Percentiles rank a stretch among this genome's conserved stretches.
Conservation (phyloP, 306 rosid species). For the Rosa rugosa region DNA sequence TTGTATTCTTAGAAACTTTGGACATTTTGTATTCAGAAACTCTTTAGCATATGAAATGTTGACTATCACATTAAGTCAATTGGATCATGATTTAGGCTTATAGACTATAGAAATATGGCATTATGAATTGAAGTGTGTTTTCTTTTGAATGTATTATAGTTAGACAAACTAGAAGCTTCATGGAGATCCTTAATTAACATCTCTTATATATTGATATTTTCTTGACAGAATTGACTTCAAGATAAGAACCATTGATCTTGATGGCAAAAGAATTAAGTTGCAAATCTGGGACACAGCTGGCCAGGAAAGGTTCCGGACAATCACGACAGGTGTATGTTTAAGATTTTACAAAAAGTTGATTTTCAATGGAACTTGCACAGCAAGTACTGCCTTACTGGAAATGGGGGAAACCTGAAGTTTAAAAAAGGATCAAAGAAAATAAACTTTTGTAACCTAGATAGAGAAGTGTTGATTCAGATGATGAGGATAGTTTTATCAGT, state of each 20-base stretch:
- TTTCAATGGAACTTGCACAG: background rate
- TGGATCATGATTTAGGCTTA: slow-evolving; percentile 12
- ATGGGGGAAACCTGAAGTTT: background rate
- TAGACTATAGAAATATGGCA: background rate
- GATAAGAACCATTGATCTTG: slow-evolving; percentile 88
- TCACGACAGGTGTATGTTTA: slow-evolving; percentile 61
- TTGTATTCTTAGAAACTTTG: slow-evolving; percentile 35
- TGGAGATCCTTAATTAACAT: slow-evolving; percentile 17
- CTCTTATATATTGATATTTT: slow-evolving; percentile 18
- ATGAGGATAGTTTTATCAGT: too few relatives aligned
- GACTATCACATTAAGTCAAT: background rate
- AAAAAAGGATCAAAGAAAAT: background rate
- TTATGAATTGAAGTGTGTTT: background rate
- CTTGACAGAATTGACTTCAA: slow-evolving; percentile 74
- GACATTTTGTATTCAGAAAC: slow-evolving; percentile 9
- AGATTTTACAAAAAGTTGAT: slow-evolving; percentile 11
- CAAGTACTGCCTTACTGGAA: background rate
- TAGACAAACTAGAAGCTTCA: background rate
- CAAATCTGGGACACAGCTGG: slow-evolving; percentile 96
- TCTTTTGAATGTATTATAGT: background rate
- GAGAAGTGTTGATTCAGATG: background rate
- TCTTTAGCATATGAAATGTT: background rate
- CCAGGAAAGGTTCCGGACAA: slow-evolving; percentile 84
- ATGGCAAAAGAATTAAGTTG: slow-evolving; percentile 71
- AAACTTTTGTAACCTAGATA: background rate